Evolutionary conservation across 1,284 basidiomycete genomes (phyloP).

Genomic region (Tremellales sp.): DNA sequence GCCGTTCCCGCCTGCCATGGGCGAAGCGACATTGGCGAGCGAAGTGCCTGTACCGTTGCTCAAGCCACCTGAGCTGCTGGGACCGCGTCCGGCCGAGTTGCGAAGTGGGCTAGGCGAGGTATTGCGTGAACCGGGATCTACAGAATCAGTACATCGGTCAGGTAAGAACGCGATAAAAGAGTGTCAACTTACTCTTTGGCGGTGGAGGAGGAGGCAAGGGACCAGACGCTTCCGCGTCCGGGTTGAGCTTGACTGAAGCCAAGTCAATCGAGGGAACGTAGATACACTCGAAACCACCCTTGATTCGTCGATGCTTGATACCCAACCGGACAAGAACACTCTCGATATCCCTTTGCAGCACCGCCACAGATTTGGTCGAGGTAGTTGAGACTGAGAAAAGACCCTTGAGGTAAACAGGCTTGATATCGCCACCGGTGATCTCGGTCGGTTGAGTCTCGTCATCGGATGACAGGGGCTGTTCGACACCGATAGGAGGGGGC

Average conservation of each 20-base stretch:
- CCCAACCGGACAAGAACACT: slow-evolving; percentile 89
- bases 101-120: background rate
- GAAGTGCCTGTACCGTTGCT: background rate
- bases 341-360: slow-evolving; percentile 78
- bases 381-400: slow-evolving; percentile 94
- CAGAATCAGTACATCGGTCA: no score
- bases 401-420: slow-evolving; percentile 83
- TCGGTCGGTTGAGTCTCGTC: slow-evolving; percentile 15
- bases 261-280: slow-evolving; percentile 91
- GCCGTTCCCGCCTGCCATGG: slow-evolving; percentile 7
- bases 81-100: background rate
- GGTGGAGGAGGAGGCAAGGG: slow-evolving; percentile 8
- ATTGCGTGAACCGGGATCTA: no score
- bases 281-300: slow-evolving; percentile 90
- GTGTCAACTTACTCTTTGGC: slow-evolving; percentile 14
- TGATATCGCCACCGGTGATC: slow-evolving; percentile 57
- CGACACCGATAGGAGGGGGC: background rate
- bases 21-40: background rate
- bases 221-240: slow-evolving; percentile 38
- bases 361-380: slow-evolving; percentile 76
- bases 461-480: background rate
- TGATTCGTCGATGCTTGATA: slow-evolving; percentile 86
- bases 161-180: no score
- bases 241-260: slow-evolving; percentile 57
- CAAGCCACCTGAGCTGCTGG: slow-evolving; percentile 9